Base-by-base conservation (phyloP, 345 rosid genomes). In the Gossypium herbaceum region DNA sequence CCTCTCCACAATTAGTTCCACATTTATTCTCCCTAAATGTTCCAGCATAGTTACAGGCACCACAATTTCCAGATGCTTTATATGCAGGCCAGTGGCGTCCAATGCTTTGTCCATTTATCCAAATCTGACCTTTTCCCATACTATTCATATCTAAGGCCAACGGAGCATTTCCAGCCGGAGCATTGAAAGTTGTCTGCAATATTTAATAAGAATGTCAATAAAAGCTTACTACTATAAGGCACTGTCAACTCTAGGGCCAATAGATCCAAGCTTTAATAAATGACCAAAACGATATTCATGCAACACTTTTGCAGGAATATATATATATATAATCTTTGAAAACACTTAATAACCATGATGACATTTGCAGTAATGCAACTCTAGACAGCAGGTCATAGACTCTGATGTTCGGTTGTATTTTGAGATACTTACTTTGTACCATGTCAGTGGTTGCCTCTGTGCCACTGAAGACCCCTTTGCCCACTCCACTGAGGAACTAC, bases 81-180 rank as follows among this genome's bases (percentile, higher is more conserved):
- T 90, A 92, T 12, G 97, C 96, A 79, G 99, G 97, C 98, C 96
- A 93, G 75, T 91, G 85, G 34, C 99, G 96, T 68, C 99, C 99
- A 48, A 90, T 59, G 73, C 90, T 87, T 81, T 88, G 90, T 65
- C 98, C 99, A 73, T 95, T 95, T 73, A 95, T 88, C 99, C 99
- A 95, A 50, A 89, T 81, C 78, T 95, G 98, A 45, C 99, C 99
- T 86, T 95, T 95, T 16, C 98, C 91, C 99, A 95, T 95, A 78
- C 94, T 90, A 67, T 81, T 83, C 98, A 95, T 90, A 77, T 95
- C 98, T 60, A 95, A 78, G 78, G 97, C 99, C 87, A 95, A 71
- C 0, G 98, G 99, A 2, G 92, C 71, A 75, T 84, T 79, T 48
- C 99, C 99, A 25, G 86, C 87, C 2, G 98, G 99, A 75, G 97